Evolutionary conservation across 2,329 filamentous ascomycete genomes (phyloP), one percentile per base, ranked within the genome.

Genomic region (Venturia carpophila): DNA sequence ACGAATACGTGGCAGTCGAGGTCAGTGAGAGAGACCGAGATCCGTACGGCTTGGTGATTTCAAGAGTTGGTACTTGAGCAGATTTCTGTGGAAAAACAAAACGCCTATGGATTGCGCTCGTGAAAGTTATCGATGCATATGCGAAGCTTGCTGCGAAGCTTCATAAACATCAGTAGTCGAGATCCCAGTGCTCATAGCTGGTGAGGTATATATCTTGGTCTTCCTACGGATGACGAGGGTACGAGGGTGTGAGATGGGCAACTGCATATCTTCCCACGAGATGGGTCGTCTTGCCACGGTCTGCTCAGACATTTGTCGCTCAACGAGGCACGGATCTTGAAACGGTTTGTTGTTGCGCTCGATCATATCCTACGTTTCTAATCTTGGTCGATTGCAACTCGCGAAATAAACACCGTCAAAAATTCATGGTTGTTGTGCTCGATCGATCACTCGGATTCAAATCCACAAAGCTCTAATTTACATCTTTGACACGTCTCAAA

Each of bases 11-110:
- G 21, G 79, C 84, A 65, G 87, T 97, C 17, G 75, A 87, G 66
- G 84, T 95, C 61, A 97, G 92, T 75, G 82, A 89, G 73, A 81
- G 81, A 55, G 94, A 99, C 76, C 82, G 85, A 67, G 94, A 99
- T 81, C 94, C 94, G 0, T 99, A 92, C 77, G 87, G 88, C 63
- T 89, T 97, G 66, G 82, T 91, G 71, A 76, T 78, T 47, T 47
- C 63, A 19, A 63, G 43, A 63, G 19, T 34, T 19, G 62, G 27
- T 21, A 49, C 19, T 13, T 63, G 62, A 63, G 24, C 19, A 49
- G 47, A 10, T 27, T 27, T 52, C 5, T 10, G 21, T 27, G 13
- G 9, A 52, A 9, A 10, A 7, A n/a, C n/a, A 24, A n/a, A 11
- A 11, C 30, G n/a, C 21, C n/a, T 1, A 24, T 3, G 5, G 45